Conservation (phyloP, 345 rosid species). For the Anacardium occidentale region DNA sequence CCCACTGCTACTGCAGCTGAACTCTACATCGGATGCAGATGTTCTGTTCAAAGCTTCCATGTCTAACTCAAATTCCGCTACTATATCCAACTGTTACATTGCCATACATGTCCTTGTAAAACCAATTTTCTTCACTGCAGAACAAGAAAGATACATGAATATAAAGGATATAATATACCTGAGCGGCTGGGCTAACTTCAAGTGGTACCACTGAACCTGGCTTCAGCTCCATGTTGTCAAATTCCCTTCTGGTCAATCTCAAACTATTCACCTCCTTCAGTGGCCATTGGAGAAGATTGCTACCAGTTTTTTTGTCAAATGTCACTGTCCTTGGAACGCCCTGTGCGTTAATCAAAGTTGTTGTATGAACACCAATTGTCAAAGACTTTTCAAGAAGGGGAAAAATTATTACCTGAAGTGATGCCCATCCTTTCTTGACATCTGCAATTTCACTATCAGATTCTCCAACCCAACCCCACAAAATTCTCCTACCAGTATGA, state of each 20-base stretch:
- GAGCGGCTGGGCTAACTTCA: constrained; percentile 60
- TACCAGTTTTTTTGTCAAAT: constrained; percentile 58
- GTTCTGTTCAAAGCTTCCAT: constrained; percentile 46
- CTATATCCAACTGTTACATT: constrained; percentile 53
- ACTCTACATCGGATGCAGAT: constrained; percentile 39
- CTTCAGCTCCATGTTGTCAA: constrained; percentile 39
- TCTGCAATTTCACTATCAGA: constrained; percentile 65
- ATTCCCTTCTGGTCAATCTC: constrained; percentile 52
- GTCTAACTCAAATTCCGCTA: constrained; percentile 67
- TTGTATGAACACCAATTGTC: not conserved
- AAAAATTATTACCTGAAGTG: constrained; percentile 48
- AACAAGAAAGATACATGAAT: too few relatives aligned
- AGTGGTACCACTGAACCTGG: constrained; percentile 65
- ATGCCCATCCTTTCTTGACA: constrained; percentile 71
- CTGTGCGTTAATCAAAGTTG: constrained; percentile 30
- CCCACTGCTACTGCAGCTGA: constrained; percentile 47
- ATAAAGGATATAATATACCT: constrained; percentile 34
- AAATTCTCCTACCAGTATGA: constrained; percentile 43
- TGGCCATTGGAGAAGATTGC: constrained; percentile 78
- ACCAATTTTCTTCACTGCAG: not conserved
- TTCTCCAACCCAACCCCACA: constrained; percentile 81
- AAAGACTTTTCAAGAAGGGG: not conserved
- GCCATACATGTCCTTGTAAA: constrained; percentile 4
- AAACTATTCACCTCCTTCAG: constrained; percentile 68
- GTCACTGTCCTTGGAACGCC: constrained; percentile 69